Evolutionary conservation across 306 rosid genomes (phyloP), one percentile per base, ranked within the genome.

Genomic region (Adenanthera pavonina): DNA sequence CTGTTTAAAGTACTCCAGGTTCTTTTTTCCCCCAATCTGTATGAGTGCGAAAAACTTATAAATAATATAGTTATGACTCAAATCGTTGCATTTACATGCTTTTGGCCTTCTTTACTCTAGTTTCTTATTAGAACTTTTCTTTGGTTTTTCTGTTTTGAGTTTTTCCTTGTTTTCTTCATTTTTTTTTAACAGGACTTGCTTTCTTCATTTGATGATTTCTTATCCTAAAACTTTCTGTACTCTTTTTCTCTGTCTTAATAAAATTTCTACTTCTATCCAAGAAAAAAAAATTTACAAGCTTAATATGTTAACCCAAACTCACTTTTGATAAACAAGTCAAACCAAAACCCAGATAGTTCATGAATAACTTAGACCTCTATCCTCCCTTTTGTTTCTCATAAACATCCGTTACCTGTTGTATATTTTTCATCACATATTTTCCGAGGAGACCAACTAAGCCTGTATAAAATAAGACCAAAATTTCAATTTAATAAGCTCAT

Each of bases 361-460:
- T 17, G 11, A 66, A 61, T 30, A 25, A 30, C 66, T 19, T 11
- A 68, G 73, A 69, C 4, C 53, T 6, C 36, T 44, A 44, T 19
- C 36, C 49, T 14, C 38, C 36, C 36, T 69, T 30, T 47, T 77
- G 46, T 60, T 70, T 48, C 61, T 53, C 11, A 77, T 52, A 71
- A 4, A 69, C 19, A 46, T 69, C 6, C 43, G 16, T 60, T 77
- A 85, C 88, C 88, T 85, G 85, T 76, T 85, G 75, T 43, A 75
- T 48, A 65, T 82, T 75, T 82, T 79, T 86, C 65, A 79, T 79
- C 62, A 62, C 67, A 75, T 75, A 79, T 82, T 79, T 86, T 30
- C 82, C 88, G 52, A 86, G 59, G 69, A 84, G 57, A 10, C 83
- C 85, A 80, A 82, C 80, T 59, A 86, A 5, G 41, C 84, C 90